Percentiles rank a stretch among this genome's conserved stretches.
These are phyloP conservation scores for Camellia lanceoleosa DNA, from an alignment of 148 eudicot species.

Conservation along the genomic window DNA sequence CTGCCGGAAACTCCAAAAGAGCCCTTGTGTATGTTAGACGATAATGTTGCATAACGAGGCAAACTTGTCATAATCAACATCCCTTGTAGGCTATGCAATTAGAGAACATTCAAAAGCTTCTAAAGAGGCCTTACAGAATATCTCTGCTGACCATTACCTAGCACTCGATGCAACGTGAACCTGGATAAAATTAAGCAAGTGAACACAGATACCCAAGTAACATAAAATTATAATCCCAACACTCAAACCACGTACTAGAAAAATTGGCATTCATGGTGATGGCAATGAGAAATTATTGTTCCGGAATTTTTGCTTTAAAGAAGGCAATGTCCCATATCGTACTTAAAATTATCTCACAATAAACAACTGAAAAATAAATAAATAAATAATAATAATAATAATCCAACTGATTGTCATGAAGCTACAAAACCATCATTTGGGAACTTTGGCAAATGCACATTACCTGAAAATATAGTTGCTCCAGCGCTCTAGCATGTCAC, in stretches of 20 bases:
- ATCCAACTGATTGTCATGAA: not conserved
- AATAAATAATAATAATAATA: no score
- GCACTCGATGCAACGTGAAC: conserved; percentile 86
- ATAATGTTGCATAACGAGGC: not conserved
- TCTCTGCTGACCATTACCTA: conserved; percentile 81
- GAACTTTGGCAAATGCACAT: conserved; percentile 15
- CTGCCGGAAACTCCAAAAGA: no score
- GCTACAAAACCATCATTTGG: conserved; percentile 11
- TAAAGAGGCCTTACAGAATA: conserved; percentile 68
- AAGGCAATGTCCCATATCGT: not conserved
- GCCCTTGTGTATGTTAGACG: not conserved
- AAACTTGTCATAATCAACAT: not conserved
- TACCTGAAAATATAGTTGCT: conserved; percentile 94
- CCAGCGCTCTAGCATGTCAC: conserved; percentile 98
- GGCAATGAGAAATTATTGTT: not conserved
- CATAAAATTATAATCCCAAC: not conserved
- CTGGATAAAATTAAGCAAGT: conserved; percentile 34
- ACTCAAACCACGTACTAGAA: not conserved
- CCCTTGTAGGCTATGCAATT: not conserved
- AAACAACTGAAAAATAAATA: not conserved
- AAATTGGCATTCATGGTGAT: not conserved
- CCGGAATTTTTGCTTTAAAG: not conserved
- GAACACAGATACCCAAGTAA: not conserved
- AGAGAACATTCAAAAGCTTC: conserved; percentile 10
- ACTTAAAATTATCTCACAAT: not conserved